Evolutionary conservation across 2,329 filamentous ascomycete species (phyloP), one percentile per base, ranked within the genome.

Genomic region (Ceratocystis harringtonii): DNA sequence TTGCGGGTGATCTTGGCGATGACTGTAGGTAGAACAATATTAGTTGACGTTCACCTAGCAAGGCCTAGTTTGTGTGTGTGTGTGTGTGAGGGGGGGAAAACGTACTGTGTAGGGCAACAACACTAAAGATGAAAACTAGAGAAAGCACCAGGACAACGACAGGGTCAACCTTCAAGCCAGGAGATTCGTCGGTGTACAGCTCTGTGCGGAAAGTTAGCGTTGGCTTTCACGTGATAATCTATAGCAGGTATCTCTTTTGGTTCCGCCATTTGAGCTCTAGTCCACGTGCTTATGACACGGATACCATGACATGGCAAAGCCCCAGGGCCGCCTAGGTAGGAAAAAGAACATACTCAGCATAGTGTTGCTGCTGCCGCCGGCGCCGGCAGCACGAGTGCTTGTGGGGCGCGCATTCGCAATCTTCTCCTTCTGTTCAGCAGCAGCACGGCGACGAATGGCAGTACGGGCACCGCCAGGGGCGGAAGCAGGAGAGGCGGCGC

Each of bases 141-240:
- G 90, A 95, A 71, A 99, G 82, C 71, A 96, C 94, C 73, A 99
- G 83, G 69, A 99, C 92, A 70, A 99, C 92, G 68, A 99, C 94
- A 25, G 94, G 94, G 76, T 99, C 94, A 70, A 99, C 94, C 81
- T 96, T 96, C 72, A 99, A 81, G 69, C 94, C 94, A 67, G 94
- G 94, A 70, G 90, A 95, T 81, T 99, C 94, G 75, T 99, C 94
- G 67, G 94, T 99, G 85, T 99, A 99, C 57, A 99, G 87, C 78
- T 85, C 88, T 91, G 68, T 55, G 68, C 36, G 22, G 7, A 57
- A 25, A 10, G 63, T 65, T 58, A 67, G 66, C 41, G 6, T 36
- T 10, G 3, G 25, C 32, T 58, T 36, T 15, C 55, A 58, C 19
- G 7, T 8, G 15, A 30, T n/a, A 25, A 52, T 52, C 8, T 12